These are phyloP conservation scores for Blastobotrys illinoisensis DNA, from an alignment of 1,139 yeast species.

Conservation along the genomic window DNA sequence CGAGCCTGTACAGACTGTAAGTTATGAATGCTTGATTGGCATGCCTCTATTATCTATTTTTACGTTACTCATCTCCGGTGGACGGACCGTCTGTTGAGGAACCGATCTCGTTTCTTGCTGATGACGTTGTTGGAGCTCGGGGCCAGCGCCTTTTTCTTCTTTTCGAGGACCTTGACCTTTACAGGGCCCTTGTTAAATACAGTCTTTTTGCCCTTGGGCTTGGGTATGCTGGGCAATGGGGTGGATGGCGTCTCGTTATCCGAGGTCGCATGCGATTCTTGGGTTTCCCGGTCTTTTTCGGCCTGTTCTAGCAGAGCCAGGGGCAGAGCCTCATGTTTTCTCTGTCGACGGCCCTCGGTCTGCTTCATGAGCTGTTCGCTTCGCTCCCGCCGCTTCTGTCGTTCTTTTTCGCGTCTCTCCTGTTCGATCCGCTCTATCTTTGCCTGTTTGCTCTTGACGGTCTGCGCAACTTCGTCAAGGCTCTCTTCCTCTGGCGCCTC, in stretches of 20 bases:
- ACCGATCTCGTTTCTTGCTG: slow-evolving; percentile 41
- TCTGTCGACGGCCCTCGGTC: slow-evolving; percentile 9
- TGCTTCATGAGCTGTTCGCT: slow-evolving; percentile 18
- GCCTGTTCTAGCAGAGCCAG: slow-evolving; percentile 13
- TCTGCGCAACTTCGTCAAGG: slow-evolving; percentile 13
- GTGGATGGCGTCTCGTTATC: not conserved
- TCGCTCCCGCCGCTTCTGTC: slow-evolving; percentile 17
- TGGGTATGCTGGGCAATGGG: slow-evolving; percentile 6
- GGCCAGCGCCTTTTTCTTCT: slow-evolving; percentile 34
- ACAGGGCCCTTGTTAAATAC: slow-evolving; percentile 48
- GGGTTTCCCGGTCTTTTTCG: slow-evolving; percentile 9
- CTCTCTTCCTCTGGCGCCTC: slow-evolving; percentile 26
- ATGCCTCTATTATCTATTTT: not conserved
- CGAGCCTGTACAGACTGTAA: too few species aligned
- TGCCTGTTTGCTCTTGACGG: slow-evolving; percentile 7
- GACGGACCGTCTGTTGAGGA: slow-evolving; percentile 42
- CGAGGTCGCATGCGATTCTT: not conserved
- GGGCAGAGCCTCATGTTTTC: slow-evolving; percentile 12
- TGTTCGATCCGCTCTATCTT: slow-evolving; percentile 7
- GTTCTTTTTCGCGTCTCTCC: slow-evolving; percentile 14
- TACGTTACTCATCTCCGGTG: slow-evolving; percentile 4
- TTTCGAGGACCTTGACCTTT: slow-evolving; percentile 42
- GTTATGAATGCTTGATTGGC: not conserved
- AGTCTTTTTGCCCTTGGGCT: slow-evolving; percentile 27
- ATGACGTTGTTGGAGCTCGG: slow-evolving; percentile 42